Base-by-base conservation (phyloP, 2,329 filamentous ascomycete genomes). In the Cladosporium austrohemisphaericum region DNA sequence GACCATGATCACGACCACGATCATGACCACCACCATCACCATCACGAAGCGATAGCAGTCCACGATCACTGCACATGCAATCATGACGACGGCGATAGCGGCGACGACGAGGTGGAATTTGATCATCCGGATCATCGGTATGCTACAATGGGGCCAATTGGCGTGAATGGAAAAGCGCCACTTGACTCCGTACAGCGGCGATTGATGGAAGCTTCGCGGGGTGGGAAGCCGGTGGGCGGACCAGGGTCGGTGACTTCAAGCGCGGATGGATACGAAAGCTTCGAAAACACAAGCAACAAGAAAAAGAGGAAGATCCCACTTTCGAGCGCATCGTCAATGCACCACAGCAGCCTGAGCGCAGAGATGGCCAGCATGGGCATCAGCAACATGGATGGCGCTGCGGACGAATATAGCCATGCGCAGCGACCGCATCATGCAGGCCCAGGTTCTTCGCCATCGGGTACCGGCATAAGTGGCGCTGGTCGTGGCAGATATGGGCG, bases 251-350 rank as follows among this genome's bases (percentile, higher is more conserved):
- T 84, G 41, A 78, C 78, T 35, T 89, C 88, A 10, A 83, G 84
- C 19, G 77, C 81, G 9, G 92, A 97, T 66, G 90, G 91, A 11
- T 97, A 97, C 67, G 93, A 98, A 68, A 93, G 89, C 5, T 95
- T 96, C 61, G 93, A 98, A 69, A 97, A 97, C 62, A 95, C 89
- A 28, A 97, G 95, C 68, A 98, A 98, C 67, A 98, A 98, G 71
- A 98, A 97, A 75, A 97, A 98, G 70, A 81, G 93, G 58, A 98
- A 98, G 71, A 97, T 98, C 29, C 93, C 93, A 0, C 90, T 90
- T 0, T 89, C 88, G 8, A 86, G 88, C 14, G 86, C 88, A 60
- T 76, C 83, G 11, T 79, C 72, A 48, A 70, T 75, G 54, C 79
- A 82, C 62, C 75, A 82, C 55, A 74, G 75, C 55, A 72, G 74